phyloP scores from a whole-genome alignment of 2,329 filamentous ascomycete genomes.

The Sphaerostilbella broomeana region DNA sequence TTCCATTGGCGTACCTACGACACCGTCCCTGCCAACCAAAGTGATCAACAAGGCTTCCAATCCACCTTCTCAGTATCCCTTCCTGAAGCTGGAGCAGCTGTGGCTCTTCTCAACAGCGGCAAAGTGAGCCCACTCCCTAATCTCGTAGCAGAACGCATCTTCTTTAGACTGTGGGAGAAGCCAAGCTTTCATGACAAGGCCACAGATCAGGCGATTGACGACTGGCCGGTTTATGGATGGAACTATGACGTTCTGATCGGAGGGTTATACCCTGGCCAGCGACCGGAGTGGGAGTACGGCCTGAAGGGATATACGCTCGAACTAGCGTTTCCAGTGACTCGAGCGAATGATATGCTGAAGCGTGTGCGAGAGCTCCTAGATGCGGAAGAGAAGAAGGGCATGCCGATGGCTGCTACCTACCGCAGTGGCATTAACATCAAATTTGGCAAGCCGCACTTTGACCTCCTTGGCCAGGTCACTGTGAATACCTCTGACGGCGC shows the following conservation, averaged over 20 bases:
- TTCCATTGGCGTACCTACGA: slow-evolving; percentile 50
- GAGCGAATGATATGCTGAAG: slow-evolving; percentile 43
- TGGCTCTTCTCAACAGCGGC: slow-evolving; percentile 38
- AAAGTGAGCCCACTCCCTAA: slow-evolving; percentile 42
- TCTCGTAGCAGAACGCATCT: slow-evolving; percentile 42
- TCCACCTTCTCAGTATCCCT: slow-evolving; percentile 45
- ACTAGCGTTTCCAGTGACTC: slow-evolving; percentile 44
- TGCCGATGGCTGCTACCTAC: slow-evolving; percentile 44
- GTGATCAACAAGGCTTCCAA: slow-evolving; percentile 42
- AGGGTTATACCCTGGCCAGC: slow-evolving; percentile 41
- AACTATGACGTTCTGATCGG: slow-evolving; percentile 49
- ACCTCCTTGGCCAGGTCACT: slow-evolving; percentile 44
- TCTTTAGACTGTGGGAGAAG: slow-evolving; percentile 42
- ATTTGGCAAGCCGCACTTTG: slow-evolving; percentile 42
- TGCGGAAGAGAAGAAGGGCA: slow-evolving; percentile 36
- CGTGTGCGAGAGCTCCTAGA: slow-evolving; percentile 43
- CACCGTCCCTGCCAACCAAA: slow-evolving; percentile 32
- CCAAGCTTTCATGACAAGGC: slow-evolving; percentile 48
- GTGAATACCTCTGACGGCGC: slow-evolving; percentile 40
- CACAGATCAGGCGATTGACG: slow-evolving; percentile 34
- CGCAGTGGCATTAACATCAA: slow-evolving; percentile 48
- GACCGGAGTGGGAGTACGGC: slow-evolving; percentile 44
- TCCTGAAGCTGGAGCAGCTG: slow-evolving; percentile 35
- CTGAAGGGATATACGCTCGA: slow-evolving; percentile 44
- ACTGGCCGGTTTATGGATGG: slow-evolving; percentile 47